These are phyloP conservation scores for Casaregolazyma suthepensis DNA, from an alignment of 1,139 yeast genomes.

Conservation along the genomic window DNA sequence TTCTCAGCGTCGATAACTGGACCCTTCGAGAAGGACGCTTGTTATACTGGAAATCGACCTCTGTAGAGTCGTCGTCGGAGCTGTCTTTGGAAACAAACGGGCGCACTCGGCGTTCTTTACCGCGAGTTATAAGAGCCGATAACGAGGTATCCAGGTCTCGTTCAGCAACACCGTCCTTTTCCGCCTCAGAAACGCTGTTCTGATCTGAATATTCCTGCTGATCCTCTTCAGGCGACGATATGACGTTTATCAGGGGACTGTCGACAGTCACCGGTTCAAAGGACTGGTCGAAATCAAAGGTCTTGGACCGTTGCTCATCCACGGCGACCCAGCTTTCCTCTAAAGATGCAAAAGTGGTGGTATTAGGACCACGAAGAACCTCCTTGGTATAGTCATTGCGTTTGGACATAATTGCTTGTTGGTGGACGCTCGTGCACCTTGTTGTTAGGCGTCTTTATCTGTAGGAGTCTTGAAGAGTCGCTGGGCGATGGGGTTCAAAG, in stretches of 20 bases:
- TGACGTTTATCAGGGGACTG: not conserved
- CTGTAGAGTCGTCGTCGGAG: slow-evolving; percentile 3
- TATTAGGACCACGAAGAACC: not conserved
- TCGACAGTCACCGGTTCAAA: not conserved
- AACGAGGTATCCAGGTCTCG: slow-evolving; percentile 19
- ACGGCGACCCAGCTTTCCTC: slow-evolving; percentile 6
- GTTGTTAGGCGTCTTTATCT: not conserved
- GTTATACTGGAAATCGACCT: slow-evolving; percentile 5
- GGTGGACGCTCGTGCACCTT: not conserved
- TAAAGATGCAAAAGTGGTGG: not conserved
- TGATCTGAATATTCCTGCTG: not conserved
- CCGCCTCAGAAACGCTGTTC: not conserved
- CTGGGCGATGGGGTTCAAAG: not conserved
- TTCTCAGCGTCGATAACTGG: slow-evolving; percentile 5
- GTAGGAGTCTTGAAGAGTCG: not conserved
- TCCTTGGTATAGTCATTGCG: not conserved
- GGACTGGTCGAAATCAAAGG: not conserved
- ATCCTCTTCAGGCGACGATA: not conserved
- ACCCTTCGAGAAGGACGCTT: not conserved
- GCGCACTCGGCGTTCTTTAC: slow-evolving; percentile 1
- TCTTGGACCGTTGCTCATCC: not conserved
- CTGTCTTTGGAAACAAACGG: not conserved
- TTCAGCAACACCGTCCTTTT: slow-evolving; percentile 13
- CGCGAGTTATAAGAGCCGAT: slow-evolving; percentile 16
- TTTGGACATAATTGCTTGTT: not conserved